These are phyloP conservation scores for Colletotrichum musae DNA, from an alignment of 2,329 filamentous ascomycete genomes.

Conservation along the genomic window DNA sequence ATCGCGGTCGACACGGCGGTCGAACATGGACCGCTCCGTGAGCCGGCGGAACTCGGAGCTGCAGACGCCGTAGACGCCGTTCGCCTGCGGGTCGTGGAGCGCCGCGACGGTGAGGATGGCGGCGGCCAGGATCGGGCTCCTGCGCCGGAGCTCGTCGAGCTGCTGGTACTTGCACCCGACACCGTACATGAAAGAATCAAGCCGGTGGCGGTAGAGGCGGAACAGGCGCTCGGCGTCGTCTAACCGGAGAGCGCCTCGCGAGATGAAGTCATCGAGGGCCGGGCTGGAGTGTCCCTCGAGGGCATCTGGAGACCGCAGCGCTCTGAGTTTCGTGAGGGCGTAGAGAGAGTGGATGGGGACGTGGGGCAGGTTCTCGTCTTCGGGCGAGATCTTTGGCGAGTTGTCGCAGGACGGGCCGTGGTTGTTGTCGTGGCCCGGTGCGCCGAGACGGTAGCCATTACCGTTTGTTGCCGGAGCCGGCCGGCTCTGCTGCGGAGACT, in stretches of 20 bases:
- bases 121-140: constrained; percentile 68
- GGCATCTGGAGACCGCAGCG: constrained; percentile 52
- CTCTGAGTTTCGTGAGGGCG: constrained; percentile 54
- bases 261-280: constrained; percentile 51
- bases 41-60: constrained; percentile 69
- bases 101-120: constrained; percentile 71
- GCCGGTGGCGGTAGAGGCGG: constrained; percentile 62
- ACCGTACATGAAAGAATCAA: constrained; percentile 66
- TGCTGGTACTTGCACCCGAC: constrained; percentile 65
- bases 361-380: constrained; percentile 54
- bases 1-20: constrained; percentile 57
- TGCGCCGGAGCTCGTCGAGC: constrained; percentile 66
- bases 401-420: constrained; percentile 43
- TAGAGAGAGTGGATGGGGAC: constrained; percentile 58
- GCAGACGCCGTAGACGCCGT: constrained; percentile 66
- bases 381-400: constrained; percentile 43
- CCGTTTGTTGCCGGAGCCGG: neutral
- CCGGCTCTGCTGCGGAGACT: constrained; percentile 18
- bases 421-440: constrained; percentile 31
- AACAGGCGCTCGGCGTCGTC: constrained; percentile 67
- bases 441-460: constrained; percentile 16
- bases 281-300: constrained; percentile 28
- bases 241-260: constrained; percentile 58
- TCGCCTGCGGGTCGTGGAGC: constrained; percentile 68
- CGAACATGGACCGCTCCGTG: constrained; percentile 61